phyloP scores from a whole-genome alignment of 108 stramenopile species.

The Cafeteria roenbergensis region DNA sequence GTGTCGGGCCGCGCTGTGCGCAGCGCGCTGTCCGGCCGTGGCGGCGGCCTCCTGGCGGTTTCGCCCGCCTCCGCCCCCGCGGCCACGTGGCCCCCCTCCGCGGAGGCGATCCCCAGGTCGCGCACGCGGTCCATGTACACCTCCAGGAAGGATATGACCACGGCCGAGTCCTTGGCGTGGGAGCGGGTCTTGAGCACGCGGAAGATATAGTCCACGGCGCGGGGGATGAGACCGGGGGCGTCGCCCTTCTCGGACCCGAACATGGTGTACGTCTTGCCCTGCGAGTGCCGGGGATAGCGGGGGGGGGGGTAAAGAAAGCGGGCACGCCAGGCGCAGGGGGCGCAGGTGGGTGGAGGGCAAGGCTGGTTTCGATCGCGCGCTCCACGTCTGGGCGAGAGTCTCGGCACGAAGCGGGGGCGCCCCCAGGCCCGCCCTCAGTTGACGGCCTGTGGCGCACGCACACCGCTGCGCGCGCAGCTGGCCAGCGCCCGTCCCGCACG shows the following conservation, averaged over 20 bases:
- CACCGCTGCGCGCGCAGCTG: too few relatives aligned
- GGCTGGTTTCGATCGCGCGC: too few relatives aligned
- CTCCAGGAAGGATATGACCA: slow-evolving; percentile 42
- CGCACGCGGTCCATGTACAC: slow-evolving; percentile 50
- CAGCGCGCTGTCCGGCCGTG: slow-evolving; percentile 16
- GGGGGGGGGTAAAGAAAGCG: too few relatives aligned
- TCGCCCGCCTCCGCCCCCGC: neutral
- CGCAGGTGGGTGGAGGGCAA: too few relatives aligned
- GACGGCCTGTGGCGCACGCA: too few relatives aligned
- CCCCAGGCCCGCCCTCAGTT: too few relatives aligned
- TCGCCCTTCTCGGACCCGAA: slow-evolving; percentile 35
- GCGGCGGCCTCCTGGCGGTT: slow-evolving; percentile 18
- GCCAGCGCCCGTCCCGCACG: too few relatives aligned
- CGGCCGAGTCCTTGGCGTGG: neutral
- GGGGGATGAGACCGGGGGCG: slow-evolving; percentile 38
- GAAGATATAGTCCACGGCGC: slow-evolving; percentile 41
- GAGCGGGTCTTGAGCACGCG: slow-evolving; percentile 14
- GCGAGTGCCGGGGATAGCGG: too few relatives aligned
- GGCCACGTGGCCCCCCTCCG: slow-evolving; percentile 3
- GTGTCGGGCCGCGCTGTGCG: neutral
- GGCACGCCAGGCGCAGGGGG: too few relatives aligned
- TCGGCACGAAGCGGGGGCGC: too few relatives aligned
- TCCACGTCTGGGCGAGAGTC: too few relatives aligned
- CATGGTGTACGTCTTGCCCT: slow-evolving; percentile 35
- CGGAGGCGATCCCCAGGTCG: slow-evolving; percentile 36